These are phyloP conservation scores for Alternaria incomplexa DNA, from an alignment of 2,329 filamentous ascomycete genomes.

Conservation along the genomic window DNA sequence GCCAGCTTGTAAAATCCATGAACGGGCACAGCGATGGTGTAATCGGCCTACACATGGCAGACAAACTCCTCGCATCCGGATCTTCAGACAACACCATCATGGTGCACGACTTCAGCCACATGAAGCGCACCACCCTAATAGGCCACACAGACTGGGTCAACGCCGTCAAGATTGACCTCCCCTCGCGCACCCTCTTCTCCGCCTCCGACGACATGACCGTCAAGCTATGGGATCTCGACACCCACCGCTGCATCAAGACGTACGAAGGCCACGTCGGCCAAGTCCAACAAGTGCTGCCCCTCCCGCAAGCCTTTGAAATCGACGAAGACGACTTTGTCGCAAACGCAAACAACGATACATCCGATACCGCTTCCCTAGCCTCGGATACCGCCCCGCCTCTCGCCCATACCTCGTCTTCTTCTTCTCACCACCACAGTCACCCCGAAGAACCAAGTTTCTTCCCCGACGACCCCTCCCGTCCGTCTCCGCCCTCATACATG, in stretches of 20 bases:
- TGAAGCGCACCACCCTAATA: conserved; percentile 77
- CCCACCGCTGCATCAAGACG: conserved; percentile 73
- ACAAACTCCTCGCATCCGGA: conserved; percentile 82
- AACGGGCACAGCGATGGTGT: conserved; percentile 81
- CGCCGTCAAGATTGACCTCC: conserved; percentile 83
- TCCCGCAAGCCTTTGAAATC: conserved; percentile 88
- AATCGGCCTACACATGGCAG: conserved; percentile 85
- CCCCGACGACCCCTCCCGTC: conserved; percentile 65
- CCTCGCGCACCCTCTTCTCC: conserved; percentile 85
- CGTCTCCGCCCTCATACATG: conserved; percentile 86
- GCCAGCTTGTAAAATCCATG: conserved; percentile 82
- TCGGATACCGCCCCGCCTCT: conserved; percentile 28
- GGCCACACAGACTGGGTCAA: conserved; percentile 97
- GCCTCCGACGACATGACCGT: conserved; percentile 93
- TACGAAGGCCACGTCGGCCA: conserved; percentile 94
- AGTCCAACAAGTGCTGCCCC: conserved; percentile 86
- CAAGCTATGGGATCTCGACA: conserved; percentile 92
- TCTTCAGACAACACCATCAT: conserved; percentile 90
- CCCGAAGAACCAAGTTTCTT: conserved; percentile 57
- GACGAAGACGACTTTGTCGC: conserved; percentile 70
- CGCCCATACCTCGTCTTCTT: conserved; percentile 13
- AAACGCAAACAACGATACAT: conserved; percentile 61
- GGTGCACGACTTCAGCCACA: conserved; percentile 89
- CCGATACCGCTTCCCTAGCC: conserved; percentile 44
- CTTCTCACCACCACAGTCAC: neutral